Evolutionary conservation across 805 yeast genomes (phyloP).

Genomic region (Candida silvicultrix): DNA sequence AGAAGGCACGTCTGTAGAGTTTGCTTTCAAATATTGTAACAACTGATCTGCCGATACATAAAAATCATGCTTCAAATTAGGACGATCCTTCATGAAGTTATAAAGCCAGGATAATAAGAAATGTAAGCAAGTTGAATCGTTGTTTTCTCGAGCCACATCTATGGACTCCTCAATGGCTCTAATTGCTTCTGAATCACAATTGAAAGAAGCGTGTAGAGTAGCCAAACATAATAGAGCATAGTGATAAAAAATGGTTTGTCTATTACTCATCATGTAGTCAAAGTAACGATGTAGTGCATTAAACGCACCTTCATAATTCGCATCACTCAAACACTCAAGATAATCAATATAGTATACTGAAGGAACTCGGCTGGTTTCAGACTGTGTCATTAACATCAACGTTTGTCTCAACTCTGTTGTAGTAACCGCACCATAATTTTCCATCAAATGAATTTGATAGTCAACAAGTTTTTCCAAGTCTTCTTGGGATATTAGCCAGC

Average conservation of each 20-base stretch:
- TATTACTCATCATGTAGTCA: conserved; percentile 71
- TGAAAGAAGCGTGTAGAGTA: conserved; percentile 62
- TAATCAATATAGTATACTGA: conserved; percentile 52
- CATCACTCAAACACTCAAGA: conserved; percentile 47
- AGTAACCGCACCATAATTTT: conserved; percentile 43
- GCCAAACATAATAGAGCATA: conserved; percentile 73
- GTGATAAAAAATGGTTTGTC: conserved; percentile 61
- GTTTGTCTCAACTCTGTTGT: conserved; percentile 37
- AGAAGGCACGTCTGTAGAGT: conserved; percentile 21
- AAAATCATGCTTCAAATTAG: conserved; percentile 45
- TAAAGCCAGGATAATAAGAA: conserved; percentile 70
- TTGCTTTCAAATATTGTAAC: conserved; percentile 41
- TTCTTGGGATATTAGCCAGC: conserved; percentile 39
- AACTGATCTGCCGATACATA: conserved; percentile 60
- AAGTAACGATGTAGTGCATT: conserved; percentile 56
- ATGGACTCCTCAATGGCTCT: conserved; percentile 84
- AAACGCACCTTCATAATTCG: conserved; percentile 51
- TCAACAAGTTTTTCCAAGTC: conserved; percentile 45
- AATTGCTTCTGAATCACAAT: conserved; percentile 54
- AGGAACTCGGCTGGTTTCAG: conserved; percentile 37
- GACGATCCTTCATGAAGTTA: conserved; percentile 62
- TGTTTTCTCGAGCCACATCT: conserved; percentile 79
- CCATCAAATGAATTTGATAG: conserved; percentile 46
- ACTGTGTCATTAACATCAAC: conserved; percentile 39
- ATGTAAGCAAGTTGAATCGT: conserved; percentile 66